These are phyloP conservation scores for Fagopyrum homotropicum DNA, from an alignment of 148 eudicot species.

Conservation along the genomic window DNA sequence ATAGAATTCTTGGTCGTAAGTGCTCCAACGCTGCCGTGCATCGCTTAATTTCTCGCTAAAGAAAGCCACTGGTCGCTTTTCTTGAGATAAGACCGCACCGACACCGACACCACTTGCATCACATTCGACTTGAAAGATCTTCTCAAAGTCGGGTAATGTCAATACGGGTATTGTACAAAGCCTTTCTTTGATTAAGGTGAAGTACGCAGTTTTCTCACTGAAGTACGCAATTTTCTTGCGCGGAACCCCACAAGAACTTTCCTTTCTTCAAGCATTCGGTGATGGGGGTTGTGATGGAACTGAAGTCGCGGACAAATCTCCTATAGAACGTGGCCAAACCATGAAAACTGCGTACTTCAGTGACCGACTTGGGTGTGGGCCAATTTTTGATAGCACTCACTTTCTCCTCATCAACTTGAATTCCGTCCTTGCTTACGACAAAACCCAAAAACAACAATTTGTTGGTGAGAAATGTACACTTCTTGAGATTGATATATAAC, in stretches of 20 bases:
- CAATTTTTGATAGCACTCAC: not conserved
- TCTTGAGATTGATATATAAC: too few species aligned
- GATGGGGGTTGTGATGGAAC: too few species aligned
- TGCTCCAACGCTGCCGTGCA: not conserved
- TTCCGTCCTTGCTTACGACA: not conserved
- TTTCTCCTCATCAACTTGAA: not conserved
- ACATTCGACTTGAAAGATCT: not conserved
- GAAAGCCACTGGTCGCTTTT: conserved; percentile 1
- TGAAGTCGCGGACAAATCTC: not conserved
- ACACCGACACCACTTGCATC: not conserved
- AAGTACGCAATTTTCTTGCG: not conserved
- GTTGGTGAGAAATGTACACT: not conserved
- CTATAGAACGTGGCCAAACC: not conserved
- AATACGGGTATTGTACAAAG: not conserved
- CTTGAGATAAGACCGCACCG: not conserved
- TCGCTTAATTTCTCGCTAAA: conserved; percentile 9
- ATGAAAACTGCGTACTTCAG: conserved; percentile 7
- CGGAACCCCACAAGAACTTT: not conserved
- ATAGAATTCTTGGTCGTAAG: conserved; percentile 1
- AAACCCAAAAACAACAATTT: not conserved
- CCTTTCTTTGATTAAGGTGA: not conserved
- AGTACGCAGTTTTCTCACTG: too few species aligned
- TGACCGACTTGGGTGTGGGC: not conserved
- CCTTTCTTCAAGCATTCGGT: conserved; percentile 6
- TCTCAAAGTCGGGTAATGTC: not conserved